Evolutionary conservation across 2,329 filamentous ascomycete genomes (phyloP).

Genomic region (Fusarium chlamydosporum): DNA sequence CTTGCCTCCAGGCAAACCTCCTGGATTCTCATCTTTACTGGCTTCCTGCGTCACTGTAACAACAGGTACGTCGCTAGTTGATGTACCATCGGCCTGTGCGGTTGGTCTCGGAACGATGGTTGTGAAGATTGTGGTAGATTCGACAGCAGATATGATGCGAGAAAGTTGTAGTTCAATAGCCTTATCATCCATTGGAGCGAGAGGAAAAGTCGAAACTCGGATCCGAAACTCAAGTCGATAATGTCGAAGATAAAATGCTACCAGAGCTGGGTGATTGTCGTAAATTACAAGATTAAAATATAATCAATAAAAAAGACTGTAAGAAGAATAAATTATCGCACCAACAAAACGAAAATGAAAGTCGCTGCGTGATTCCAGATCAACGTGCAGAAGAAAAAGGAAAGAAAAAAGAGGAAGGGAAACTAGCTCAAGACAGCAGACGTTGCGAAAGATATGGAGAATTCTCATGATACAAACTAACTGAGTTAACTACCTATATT

Average conservation of each 20-base stretch:
- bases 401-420: neutral
- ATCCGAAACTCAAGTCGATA: neutral
- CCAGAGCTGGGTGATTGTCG: slow-evolving; percentile 24
- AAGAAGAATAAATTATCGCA: slow-evolving; percentile 28
- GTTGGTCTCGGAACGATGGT: slow-evolving; percentile 40
- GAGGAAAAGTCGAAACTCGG: neutral
- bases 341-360: slow-evolving; percentile 22
- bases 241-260: slow-evolving; percentile 8
- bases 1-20: slow-evolving; percentile 9
- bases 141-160: slow-evolving; percentile 41
- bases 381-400: slow-evolving; percentile 26
- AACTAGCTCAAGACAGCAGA: neutral
- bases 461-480: neutral
- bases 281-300: slow-evolving; percentile 29
- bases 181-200: slow-evolving; percentile 28
- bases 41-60: slow-evolving; percentile 35
- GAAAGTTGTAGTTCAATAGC: slow-evolving; percentile 43
- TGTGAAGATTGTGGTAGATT: slow-evolving; percentile 46
- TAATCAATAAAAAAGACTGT: slow-evolving; percentile 20
- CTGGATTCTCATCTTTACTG: neutral
- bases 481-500: neutral
- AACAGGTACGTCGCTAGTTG: slow-evolving; percentile 2
- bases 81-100: slow-evolving; percentile 14
- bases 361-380: slow-evolving; percentile 37
- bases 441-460: slow-evolving; percentile 24